Evolutionary conservation across 306 rosid species (phyloP).

Genomic region (Cicer bijugum): DNA sequence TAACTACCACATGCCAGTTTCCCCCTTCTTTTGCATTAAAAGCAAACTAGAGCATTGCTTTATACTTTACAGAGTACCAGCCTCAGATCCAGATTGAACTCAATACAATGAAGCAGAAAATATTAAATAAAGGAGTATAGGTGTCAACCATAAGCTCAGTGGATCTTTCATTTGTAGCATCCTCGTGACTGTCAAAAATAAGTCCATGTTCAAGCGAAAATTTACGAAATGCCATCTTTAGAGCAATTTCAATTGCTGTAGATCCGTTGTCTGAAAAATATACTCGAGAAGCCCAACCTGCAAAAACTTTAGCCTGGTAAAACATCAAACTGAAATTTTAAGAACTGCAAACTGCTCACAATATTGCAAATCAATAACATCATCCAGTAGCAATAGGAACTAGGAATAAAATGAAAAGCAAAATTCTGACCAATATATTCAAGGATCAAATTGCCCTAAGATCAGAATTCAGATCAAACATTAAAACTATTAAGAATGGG

Average conservation of each 20-base stretch:
- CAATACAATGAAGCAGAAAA: slow-evolving; percentile 6
- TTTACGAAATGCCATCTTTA: slow-evolving; percentile 98
- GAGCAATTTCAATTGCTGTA: slow-evolving; percentile 95
- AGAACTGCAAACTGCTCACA: slow-evolving; percentile 34
- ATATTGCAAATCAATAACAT: slow-evolving; percentile 32
- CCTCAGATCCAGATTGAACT: slow-evolving; percentile 21
- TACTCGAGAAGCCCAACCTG: slow-evolving; percentile 93
- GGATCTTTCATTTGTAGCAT: slow-evolving; percentile 52
- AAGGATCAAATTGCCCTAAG: slow-evolving; percentile 35
- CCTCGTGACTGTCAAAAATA: slow-evolving; percentile 49
- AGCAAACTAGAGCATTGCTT: slow-evolving; percentile 18
- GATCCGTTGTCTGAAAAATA: slow-evolving; percentile 97
- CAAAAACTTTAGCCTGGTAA: slow-evolving; percentile 25
- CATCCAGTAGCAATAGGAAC: slow-evolving; percentile 24
- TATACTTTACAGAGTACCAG: slow-evolving; percentile 20
- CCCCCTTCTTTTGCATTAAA: slow-evolving; percentile 28
- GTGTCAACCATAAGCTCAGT: slow-evolving; percentile 70
- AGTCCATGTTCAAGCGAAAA: slow-evolving; percentile 72
- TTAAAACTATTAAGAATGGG: slow-evolving; percentile 20
- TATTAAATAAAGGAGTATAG: slow-evolving; percentile 42
- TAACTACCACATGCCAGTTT: slow-evolving; percentile 10
- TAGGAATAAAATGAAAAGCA: slow-evolving; percentile 30
- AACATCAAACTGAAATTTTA: slow-evolving; percentile 26
- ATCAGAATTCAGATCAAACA: slow-evolving; percentile 38
- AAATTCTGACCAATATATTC: slow-evolving; percentile 25